Base-by-base conservation (phyloP, 1,284 basidiomycete species). In the Cutaneotrichosporon daszewskae region DNA sequence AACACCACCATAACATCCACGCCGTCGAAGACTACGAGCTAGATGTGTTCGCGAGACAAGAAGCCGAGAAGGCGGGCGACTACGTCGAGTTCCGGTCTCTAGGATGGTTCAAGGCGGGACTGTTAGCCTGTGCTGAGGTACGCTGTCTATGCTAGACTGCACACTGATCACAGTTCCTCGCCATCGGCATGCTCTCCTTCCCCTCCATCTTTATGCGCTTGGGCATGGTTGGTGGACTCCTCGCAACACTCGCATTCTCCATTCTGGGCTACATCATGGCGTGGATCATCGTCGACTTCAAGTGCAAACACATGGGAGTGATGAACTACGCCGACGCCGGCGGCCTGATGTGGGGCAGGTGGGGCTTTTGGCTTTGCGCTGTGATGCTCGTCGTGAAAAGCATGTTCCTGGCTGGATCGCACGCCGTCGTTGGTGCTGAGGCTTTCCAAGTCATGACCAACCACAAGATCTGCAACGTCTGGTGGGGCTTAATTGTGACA, bases 281-380 rank as follows among this genome's bases (percentile, higher is more conserved):
- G 19, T 58, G 53, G 47, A 59, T 57, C 45, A 57, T 62, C 44
- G 57, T 62, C 32, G 57, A 62, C 42, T 64, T 64, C 54, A 64
- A 64, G 45, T 34, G 57, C 32, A 47, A 45, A 23, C 55, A 61
- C 42, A 55, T 56, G 51, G 60, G 60, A 45, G 54, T 56, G 19
- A 54, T 61, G 55, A 58, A 64, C 47, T 56, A 51, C 17, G 59
- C 50, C 27, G 60, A 64, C 39, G 60, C 56, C 16, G 60, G 58
- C 23, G 50, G 35, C 14, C 36, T 64, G 22, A 48, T 64, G 28
- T 58, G 52, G 36, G 62, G 62, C 16, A 43, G 42, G 27, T 47
- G 43, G 39, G 61, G 18, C 11, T 12, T 20, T 14, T 34, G 33
- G 20, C 7, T 20, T 19, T 17, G 27, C 3, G 19, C 55, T 54